Conservation (phyloP, 345 rosid species). For the Capsella bursapastoris region DNA sequence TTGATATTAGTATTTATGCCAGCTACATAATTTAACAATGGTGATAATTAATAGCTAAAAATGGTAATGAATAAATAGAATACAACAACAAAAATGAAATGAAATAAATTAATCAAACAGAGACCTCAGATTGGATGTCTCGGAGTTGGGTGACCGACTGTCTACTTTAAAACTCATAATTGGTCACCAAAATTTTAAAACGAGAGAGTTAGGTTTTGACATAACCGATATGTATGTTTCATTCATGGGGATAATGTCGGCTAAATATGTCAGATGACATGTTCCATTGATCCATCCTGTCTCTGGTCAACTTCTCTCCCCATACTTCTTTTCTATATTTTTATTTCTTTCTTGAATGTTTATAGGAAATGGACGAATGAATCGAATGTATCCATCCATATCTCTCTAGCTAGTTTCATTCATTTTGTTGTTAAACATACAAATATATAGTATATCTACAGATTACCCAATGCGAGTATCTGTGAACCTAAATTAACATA, state of each 20-base stretch:
- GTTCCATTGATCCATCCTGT: conserved; percentile 43
- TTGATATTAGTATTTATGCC: neutral
- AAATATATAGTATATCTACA: too few species aligned
- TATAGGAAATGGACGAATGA: neutral
- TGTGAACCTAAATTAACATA: conserved; percentile 6
- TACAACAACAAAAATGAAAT: neutral
- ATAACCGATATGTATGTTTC: conserved; percentile 44
- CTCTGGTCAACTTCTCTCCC: conserved; percentile 37
- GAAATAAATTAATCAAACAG: neutral
- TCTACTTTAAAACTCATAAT: conserved; percentile 1
- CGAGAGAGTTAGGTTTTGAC: conserved; percentile 38
- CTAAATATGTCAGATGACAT: conserved; percentile 45
- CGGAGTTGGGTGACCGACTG: conserved; percentile 40
- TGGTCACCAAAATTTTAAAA: neutral
- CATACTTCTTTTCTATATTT: conserved; percentile 11
- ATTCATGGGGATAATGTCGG: conserved; percentile 48
- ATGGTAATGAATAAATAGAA: neutral
- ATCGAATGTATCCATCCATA: neutral
- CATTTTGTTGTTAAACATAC: neutral
- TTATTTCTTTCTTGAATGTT: neutral
- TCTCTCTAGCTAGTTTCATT: neutral
- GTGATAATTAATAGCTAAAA: neutral
- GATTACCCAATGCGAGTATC: neutral
- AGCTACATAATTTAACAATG: conserved; percentile 15
- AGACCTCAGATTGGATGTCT: conserved; percentile 29